Evolutionary conservation across 345 rosid genomes (phyloP), one percentile per base, ranked within the genome.

Genomic region (Schrenkiella parvula): DNA sequence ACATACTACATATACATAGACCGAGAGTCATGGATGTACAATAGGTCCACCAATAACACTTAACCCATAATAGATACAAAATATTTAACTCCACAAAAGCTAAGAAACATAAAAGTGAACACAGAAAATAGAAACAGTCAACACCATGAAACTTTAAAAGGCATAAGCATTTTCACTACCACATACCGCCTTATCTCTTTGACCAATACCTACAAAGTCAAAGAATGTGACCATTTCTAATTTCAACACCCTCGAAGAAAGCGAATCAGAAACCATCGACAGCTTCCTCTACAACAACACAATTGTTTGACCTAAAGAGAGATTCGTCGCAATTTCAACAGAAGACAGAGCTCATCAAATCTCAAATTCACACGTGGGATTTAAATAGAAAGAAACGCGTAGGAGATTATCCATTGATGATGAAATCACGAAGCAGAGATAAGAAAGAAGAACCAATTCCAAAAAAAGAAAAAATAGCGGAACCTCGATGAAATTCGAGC

Each of bases 111-210:
- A 46, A 63, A 76, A 55, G 66, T 76, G 79, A 70, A 69, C 64
- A 14, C 65, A 76, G 46, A 68, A 63, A 55, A 76, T 48, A 29
- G 71, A 70, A 76, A 70, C 75, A 39, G 75, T 76, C 79, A 75
- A 75, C 79, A 68, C 73, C 68, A 17, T 43, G 46, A 61, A 53
- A 51, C 32, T 52, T 66, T 22, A 68, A 68, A 61, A 75, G 64
- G 64, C 57, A 55, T 58, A 48, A 7, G 60, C 52, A 56, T 44
- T 41, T 43, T 55, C 44, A 58, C 72, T 66, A 38, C 78, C 35
- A 58, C 21, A 21, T 66, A 56, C 12, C 35, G 66, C 78, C 72
- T 47, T 48, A 66, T 48, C 72, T 66, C 53, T 74, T 66, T 74
- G 78, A 74, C 78, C 72, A 66, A 28, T 54, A 44, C 60, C 61